phyloP scores from a whole-genome alignment of 805 yeast genomes.

The Candida rishiriensis region DNA sequence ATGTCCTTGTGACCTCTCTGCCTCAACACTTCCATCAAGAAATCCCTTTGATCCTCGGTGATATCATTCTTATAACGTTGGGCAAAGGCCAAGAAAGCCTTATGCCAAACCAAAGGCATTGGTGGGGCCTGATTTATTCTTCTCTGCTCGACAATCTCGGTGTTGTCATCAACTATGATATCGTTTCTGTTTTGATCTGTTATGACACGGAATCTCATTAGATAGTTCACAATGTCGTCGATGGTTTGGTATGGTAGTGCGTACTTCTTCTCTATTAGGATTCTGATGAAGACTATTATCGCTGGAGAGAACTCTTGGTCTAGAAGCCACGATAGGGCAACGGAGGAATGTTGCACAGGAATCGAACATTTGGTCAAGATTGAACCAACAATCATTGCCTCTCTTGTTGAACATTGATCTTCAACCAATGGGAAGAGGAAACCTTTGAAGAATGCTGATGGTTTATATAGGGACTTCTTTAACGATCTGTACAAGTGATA shows the following conservation, averaged over 20 bases:
- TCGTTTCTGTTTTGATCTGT: constrained; percentile 32
- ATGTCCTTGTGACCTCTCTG: constrained; percentile 84
- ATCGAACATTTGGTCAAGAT: constrained; percentile 84
- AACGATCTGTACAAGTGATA: constrained; percentile 90
- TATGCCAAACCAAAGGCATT: constrained; percentile 96
- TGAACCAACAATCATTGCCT: constrained; percentile 93
- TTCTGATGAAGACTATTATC: constrained; percentile 83
- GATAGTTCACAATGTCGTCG: constrained; percentile 90
- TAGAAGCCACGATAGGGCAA: constrained; percentile 81
- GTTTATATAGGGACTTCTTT: constrained; percentile 91
- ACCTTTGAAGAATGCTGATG: constrained; percentile 97
- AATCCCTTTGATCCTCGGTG: constrained; percentile 97
- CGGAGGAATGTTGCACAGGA: constrained; percentile 94
- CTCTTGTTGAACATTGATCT: constrained; percentile 84
- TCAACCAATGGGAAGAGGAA: constrained; percentile 88
- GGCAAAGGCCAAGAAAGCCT: constrained; percentile 89
- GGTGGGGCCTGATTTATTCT: constrained; percentile 39
- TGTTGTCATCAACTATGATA: constrained; percentile 19
- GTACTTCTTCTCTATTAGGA: constrained; percentile 87
- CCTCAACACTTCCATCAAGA: constrained; percentile 83
- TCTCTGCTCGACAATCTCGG: constrained; percentile 29
- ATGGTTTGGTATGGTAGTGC: constrained; percentile 96
- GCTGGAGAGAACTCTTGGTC: constrained; percentile 86
- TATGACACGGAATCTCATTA: constrained; percentile 79
- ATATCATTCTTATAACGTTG: constrained; percentile 96